phyloP scores from a whole-genome alignment of 257 asterid species.

The Ocimum tenuiflorum region DNA sequence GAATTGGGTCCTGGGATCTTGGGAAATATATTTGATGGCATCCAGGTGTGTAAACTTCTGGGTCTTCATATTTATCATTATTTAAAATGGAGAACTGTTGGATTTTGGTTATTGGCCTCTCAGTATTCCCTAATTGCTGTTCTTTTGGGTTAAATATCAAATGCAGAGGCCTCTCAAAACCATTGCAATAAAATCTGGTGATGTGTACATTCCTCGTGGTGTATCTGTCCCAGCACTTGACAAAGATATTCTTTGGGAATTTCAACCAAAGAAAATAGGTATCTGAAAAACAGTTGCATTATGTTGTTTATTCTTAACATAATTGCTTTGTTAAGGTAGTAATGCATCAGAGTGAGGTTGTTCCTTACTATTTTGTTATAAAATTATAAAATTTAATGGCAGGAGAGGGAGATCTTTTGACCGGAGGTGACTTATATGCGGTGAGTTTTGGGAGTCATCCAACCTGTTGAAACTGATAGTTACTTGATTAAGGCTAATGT shows the following conservation, averaged over 20 bases:
- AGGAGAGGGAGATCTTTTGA: conserved; percentile 94
- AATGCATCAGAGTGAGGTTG: not conserved
- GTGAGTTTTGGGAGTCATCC: conserved; percentile 46
- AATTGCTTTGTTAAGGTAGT: not conserved
- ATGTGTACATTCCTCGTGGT: conserved; percentile 99
- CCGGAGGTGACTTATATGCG: conserved; percentile 93
- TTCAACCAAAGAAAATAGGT: conserved; percentile 92
- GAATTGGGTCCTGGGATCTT: conserved; percentile 96
- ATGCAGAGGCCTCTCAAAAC: conserved; percentile 97
- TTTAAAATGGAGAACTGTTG: not conserved
- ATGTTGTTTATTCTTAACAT: not conserved
- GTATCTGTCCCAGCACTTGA: conserved; percentile 98
- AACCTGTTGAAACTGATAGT: not conserved
- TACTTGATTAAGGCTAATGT: conserved; percentile 7
- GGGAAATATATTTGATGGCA: conserved; percentile 95
- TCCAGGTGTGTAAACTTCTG: conserved; percentile 53
- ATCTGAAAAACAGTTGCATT: conserved; percentile 6
- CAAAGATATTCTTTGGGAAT: conserved; percentile 93
- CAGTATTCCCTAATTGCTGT: conserved; percentile 8
- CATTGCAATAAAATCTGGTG: conserved; percentile 88
- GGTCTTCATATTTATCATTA: not conserved
- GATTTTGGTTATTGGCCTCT: not conserved
- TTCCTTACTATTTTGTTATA: conserved; percentile 7
- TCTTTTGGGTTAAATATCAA: conserved; percentile 16
- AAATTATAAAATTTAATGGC: conserved; percentile 25